phyloP scores from a whole-genome alignment of 2,329 filamentous ascomycete species.

The Penicillium sp. region DNA sequence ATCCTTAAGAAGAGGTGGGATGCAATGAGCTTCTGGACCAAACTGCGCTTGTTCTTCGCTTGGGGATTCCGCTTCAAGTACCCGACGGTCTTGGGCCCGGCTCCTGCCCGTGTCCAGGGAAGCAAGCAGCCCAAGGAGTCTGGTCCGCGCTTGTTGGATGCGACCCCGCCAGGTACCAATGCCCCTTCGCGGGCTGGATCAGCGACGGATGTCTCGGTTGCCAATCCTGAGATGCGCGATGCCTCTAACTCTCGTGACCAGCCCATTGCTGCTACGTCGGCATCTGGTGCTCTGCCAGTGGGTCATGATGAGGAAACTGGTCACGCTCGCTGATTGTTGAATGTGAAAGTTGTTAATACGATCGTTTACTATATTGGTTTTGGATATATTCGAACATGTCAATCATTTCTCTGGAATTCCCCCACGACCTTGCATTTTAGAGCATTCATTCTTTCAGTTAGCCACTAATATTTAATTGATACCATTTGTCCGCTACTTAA shows the following conservation, averaged over 20 bases:
- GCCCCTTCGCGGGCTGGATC: neutral
- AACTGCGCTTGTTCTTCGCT: slow-evolving; percentile 27
- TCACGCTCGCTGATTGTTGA: slow-evolving; percentile 2
- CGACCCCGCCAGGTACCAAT: slow-evolving; percentile 5
- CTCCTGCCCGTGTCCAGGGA: slow-evolving; percentile 22
- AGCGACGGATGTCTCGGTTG: neutral
- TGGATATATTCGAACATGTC: neutral
- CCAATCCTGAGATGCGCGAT: slow-evolving; percentile 11
- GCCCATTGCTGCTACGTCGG: neutral
- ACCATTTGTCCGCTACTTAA: neutral
- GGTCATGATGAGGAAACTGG: slow-evolving; percentile 12
- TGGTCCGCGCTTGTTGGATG: slow-evolving; percentile 14
- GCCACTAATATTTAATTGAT: slow-evolving; percentile 3
- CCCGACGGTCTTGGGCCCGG: slow-evolving; percentile 30
- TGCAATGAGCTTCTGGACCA: slow-evolving; percentile 25
- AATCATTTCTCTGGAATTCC: neutral
- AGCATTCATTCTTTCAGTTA: neutral
- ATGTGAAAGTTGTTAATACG: neutral
- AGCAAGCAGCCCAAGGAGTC: slow-evolving; percentile 24
- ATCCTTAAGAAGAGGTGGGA: slow-evolving; percentile 29
- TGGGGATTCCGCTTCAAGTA: slow-evolving; percentile 35
- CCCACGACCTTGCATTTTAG: neutral
- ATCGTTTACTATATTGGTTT: neutral
- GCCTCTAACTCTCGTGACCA: neutral
- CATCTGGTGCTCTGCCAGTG: slow-evolving; percentile 4